Conservation (phyloP, 768 basidiomycete genomes). For the Rhodotorula graminis region DNA sequence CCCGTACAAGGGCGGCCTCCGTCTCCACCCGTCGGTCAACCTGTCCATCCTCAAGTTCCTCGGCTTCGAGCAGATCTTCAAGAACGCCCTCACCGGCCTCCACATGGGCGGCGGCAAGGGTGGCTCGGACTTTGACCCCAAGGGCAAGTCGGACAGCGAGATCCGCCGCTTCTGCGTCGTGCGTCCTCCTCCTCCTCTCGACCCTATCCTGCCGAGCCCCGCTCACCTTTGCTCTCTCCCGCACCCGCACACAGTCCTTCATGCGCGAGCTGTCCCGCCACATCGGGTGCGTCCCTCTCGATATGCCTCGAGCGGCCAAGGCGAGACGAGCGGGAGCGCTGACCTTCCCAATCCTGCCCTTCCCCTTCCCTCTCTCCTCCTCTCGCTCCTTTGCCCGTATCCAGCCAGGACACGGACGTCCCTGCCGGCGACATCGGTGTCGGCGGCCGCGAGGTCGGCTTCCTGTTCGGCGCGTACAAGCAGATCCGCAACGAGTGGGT, state of each 20-base stretch:
- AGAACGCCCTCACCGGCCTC: conserved; percentile 71
- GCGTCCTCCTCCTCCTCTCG: conserved; percentile 29
- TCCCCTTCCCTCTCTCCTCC: conserved; percentile 41
- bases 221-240: background rate
- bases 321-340: background rate
- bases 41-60: conserved; percentile 79
- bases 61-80: conserved; percentile 71
- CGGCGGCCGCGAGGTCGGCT: conserved; percentile 69
- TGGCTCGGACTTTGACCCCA: conserved; percentile 74
- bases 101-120: conserved; percentile 77
- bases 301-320: background rate
- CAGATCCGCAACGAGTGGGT: conserved; percentile 65
- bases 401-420: conserved; percentile 64
- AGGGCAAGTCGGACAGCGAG: conserved; percentile 70
- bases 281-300: conserved; percentile 47
- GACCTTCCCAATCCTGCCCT: background rate
- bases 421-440: conserved; percentile 70
- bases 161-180: conserved; percentile 64
- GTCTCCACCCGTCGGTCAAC: conserved; percentile 73
- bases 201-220: background rate
- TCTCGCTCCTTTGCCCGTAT: too few species aligned
- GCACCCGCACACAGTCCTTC: conserved; percentile 53
- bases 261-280: conserved; percentile 69
- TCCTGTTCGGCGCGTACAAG: conserved; percentile 74
- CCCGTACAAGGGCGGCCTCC: conserved; percentile 62